Evolutionary conservation across 345 rosid genomes (phyloP), one percentile per base, ranked within the genome.

Genomic region (Ricinus communis): DNA sequence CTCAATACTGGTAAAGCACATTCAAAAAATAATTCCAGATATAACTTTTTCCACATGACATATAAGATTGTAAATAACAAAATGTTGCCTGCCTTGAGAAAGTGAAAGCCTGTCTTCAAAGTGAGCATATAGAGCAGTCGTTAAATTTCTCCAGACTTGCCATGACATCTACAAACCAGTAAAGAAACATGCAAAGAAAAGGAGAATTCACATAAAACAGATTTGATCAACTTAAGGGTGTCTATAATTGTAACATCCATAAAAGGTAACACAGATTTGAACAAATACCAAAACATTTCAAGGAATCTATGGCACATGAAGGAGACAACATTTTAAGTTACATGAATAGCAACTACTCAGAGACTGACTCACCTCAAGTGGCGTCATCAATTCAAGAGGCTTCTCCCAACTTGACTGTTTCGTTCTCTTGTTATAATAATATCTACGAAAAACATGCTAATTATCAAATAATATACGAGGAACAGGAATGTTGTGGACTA

Each of bases 371-470:
- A 91, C 98, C 98, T 94, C 98, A 62, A 94, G 81, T 52, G 98
- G 89, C 70, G 97, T 87, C 98, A 94, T 94, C 83, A 94, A 81
- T 73, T 94, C 98, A 71, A 80, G 69, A 36, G 98, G 98, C 82
- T 94, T 94, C 78, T 94, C 98, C 98, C 98, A 94, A 79, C 93
- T 88, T 76, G 98, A 94, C 78, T 91, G 96, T 71, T 86, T 87
- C 51, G 97, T 88, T 90, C 71, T 90, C 87, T 86, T 94, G 83
- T 94, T 94, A 80, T 88, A 91, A 81, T 94, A 94, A 83, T 94
- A 94, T 81, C 98, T 94, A 84, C n/a, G 27, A 72, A 69, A 76
- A 70, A 66, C 15, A 38, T 41, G 70, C 65, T 4, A 45, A 11
- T 69, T 56, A 5, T 58, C 27, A 67, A 40, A 27, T 27, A 28